Percentiles rank a stretch among this genome's conserved stretches.
These are phyloP conservation scores for Symbiotaphrina buchneri DNA, from an alignment of 495 filamentous ascomycete species.

Conservation along the genomic window DNA sequence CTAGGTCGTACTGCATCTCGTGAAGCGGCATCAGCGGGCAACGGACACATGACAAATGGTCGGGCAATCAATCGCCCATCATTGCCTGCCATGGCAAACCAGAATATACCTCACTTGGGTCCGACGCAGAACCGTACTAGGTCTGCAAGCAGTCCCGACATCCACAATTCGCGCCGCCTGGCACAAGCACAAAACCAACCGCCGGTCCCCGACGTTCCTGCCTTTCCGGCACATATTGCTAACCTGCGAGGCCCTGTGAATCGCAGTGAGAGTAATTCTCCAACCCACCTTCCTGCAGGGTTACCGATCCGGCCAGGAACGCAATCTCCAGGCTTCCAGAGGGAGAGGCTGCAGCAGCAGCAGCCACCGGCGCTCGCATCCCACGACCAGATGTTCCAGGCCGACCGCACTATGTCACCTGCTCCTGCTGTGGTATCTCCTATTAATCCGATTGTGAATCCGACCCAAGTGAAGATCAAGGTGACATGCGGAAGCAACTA, in stretches of 20 bases:
- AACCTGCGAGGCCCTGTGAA: constrained; percentile 35
- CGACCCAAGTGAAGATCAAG: constrained; percentile 74
- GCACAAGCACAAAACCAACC: constrained; percentile 39
- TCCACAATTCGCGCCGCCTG: constrained; percentile 26
- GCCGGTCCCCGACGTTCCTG: constrained; percentile 39
- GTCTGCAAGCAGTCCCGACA: constrained; percentile 50
- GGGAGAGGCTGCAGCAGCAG: constrained; percentile 8
- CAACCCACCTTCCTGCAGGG: constrained; percentile 12
- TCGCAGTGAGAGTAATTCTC: constrained; percentile 45
- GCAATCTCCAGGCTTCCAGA: constrained; percentile 17
- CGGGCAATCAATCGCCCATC: constrained; percentile 57
- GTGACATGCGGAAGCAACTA: constrained; percentile 70
- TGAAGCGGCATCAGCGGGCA: constrained; percentile 40
- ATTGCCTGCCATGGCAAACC: constrained; percentile 48
- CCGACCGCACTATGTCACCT: constrained; percentile 1
- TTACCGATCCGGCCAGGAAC: constrained; percentile 20
- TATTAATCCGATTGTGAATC: constrained; percentile 9
- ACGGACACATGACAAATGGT: constrained; percentile 38
- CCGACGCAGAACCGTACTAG: constrained; percentile 29
- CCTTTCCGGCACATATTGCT: constrained; percentile 37
- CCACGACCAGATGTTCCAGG: not conserved
- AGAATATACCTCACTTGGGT: constrained; percentile 11
- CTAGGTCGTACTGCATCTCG: constrained; percentile 57
- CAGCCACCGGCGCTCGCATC: constrained; percentile 5
- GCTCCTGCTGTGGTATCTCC: too few species aligned